Percentiles rank a stretch among this genome's conserved stretches.
Conservation (phyloP, 768 basidiomycete species). For the Clitopilus hobsonii region DNA sequence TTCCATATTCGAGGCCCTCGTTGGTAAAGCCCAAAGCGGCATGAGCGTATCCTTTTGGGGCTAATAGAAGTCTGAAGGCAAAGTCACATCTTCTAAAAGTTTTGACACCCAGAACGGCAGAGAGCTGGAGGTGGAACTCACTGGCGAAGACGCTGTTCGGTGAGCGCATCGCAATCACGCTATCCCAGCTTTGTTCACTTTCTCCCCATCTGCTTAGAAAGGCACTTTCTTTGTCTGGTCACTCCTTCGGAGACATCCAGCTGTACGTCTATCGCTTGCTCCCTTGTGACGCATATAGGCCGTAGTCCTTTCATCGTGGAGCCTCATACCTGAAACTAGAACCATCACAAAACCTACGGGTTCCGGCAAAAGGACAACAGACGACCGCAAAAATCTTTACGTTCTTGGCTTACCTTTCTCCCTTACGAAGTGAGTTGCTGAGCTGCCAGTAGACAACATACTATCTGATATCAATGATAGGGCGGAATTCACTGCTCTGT, state of each 20-base stretch:
- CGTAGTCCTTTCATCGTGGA: too few species aligned
- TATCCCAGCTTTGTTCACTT: neutral
- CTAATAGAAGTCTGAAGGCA: neutral
- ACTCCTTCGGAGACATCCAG: slow-evolving; percentile 46
- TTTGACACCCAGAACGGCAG: neutral
- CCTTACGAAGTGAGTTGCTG: slow-evolving; percentile 57
- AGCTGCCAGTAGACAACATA: neutral
- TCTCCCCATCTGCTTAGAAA: slow-evolving; percentile 37
- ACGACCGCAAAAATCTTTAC: slow-evolving; percentile 76
- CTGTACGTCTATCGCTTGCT: slow-evolving; percentile 39
- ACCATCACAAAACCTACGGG: slow-evolving; percentile 21
- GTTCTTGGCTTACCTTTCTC: slow-evolving; percentile 82
- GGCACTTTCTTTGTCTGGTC: slow-evolving; percentile 63
- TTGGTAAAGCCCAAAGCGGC: neutral
- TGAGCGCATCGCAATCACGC: neutral
- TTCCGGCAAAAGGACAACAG: slow-evolving; percentile 19
- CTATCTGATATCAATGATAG: slow-evolving; percentile 17
- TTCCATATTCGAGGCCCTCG: neutral
- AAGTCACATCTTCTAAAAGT: neutral
- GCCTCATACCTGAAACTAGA: slow-evolving; percentile 4
- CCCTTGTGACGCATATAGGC: slow-evolving; percentile 17
- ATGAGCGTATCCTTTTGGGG: neutral
- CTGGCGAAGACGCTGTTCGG: neutral
- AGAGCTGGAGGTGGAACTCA: neutral
- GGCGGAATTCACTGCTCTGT: slow-evolving; percentile 56